Conservation (phyloP, 805 yeast species). For the Hanseniaspora occidentalis region DNA sequence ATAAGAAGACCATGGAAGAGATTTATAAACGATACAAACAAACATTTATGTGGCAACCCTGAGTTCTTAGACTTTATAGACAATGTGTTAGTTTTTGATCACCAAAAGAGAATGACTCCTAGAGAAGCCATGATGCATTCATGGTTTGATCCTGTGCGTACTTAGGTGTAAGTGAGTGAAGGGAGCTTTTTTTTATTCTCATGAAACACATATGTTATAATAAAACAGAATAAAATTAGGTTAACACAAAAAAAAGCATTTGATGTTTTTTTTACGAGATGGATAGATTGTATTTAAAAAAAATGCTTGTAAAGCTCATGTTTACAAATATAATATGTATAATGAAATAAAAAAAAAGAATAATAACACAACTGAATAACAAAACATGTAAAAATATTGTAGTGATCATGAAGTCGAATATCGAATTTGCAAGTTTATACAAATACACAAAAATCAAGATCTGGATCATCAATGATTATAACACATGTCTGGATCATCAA, state of each 20-base stretch:
- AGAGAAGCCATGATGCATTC: slow-evolving; percentile 74
- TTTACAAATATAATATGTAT: too few relatives aligned
- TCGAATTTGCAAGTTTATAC: not conserved
- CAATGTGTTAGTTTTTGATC: slow-evolving; percentile 71
- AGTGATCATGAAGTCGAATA: too few relatives aligned
- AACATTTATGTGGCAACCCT: slow-evolving; percentile 44
- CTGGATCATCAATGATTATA: not conserved
- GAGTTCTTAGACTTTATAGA: slow-evolving; percentile 77
- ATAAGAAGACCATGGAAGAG: slow-evolving; percentile 79
- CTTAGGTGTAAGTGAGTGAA: not conserved
- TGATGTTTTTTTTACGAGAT: too few relatives aligned
- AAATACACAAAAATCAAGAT: not conserved
- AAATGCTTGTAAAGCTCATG: too few relatives aligned
- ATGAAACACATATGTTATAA: not conserved
- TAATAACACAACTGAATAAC: not conserved
- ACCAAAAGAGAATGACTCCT: slow-evolving; percentile 79
- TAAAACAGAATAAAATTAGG: not conserved
- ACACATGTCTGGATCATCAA: not conserved
- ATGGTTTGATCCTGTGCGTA: slow-evolving; percentile 21
- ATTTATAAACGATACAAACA: slow-evolving; percentile 60
- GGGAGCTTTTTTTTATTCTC: not conserved
- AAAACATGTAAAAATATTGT: not conserved
- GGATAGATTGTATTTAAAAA: too few relatives aligned
- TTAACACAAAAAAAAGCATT: not conserved
- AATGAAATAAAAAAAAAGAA: not conserved